Evolutionary conservation across 1,284 basidiomycete genomes (phyloP).

Genomic region (Cryptococcus hybrid): DNA sequence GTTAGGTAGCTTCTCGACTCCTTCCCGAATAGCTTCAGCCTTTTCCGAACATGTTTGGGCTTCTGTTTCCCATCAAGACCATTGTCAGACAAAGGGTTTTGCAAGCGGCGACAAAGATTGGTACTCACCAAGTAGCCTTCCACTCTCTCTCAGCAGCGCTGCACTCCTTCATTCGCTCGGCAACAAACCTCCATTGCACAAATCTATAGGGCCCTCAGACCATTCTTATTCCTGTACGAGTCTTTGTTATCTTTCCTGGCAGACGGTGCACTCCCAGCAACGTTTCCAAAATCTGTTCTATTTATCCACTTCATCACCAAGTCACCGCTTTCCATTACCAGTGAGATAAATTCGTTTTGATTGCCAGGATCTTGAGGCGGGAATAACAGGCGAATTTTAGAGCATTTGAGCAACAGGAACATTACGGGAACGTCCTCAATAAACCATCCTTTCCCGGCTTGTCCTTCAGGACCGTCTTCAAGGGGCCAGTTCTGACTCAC

Average conservation of each 20-base stretch:
- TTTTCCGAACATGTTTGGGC: conserved; percentile 4
- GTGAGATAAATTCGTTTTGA: background rate
- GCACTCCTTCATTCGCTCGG: conserved; percentile 4
- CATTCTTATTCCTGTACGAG: conserved; percentile 1
- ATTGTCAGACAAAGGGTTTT: background rate
- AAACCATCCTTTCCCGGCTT: conserved; percentile 4
- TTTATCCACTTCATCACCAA: background rate
- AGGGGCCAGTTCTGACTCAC: conserved; percentile 11
- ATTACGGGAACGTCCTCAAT: conserved; percentile 13
- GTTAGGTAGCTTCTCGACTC: background rate
- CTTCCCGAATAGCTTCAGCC: conserved; percentile 6
- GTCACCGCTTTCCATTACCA: background rate
- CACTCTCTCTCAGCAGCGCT: background rate
- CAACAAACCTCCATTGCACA: conserved; percentile 1
- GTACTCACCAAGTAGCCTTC: conserved; percentile 6
- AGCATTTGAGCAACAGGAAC: background rate
- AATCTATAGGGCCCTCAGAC: conserved; percentile 9
- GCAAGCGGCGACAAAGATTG: background rate
- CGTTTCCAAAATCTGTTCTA: background rate
- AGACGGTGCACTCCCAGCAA: background rate
- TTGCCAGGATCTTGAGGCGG: background rate
- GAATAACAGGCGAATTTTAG: background rate
- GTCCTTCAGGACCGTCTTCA: background rate
- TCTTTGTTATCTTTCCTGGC: background rate
- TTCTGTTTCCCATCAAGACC: conserved; percentile 1